Conservation (phyloP, 805 yeast genomes). For the Clavispora vitiphila region DNA sequence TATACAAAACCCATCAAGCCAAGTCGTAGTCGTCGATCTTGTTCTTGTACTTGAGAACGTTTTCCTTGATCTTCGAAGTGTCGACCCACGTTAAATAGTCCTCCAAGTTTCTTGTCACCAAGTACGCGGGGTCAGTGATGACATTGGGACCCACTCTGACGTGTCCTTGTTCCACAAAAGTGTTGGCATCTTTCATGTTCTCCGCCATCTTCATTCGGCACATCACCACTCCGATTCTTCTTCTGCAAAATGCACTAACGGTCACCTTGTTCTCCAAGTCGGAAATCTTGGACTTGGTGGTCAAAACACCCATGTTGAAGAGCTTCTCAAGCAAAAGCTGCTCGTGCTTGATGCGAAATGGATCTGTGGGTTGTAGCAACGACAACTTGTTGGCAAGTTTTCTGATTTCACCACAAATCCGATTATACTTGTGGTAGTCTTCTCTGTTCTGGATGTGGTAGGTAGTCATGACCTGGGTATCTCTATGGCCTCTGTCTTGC, state of each 20-base stretch:
- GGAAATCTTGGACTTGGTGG: slow-evolving; percentile 85
- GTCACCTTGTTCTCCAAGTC: slow-evolving; percentile 88
- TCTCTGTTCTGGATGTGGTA: slow-evolving; percentile 93
- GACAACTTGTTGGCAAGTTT: slow-evolving; percentile 84
- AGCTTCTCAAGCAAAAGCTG: slow-evolving; percentile 82
- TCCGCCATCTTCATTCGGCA: slow-evolving; percentile 92
- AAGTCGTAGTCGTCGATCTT: slow-evolving; percentile 57
- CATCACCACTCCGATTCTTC: slow-evolving; percentile 93
- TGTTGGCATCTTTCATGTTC: slow-evolving; percentile 80
- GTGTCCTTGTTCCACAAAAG: slow-evolving; percentile 93
- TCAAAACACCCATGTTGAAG: slow-evolving; percentile 79
- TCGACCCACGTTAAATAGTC: slow-evolving; percentile 99
- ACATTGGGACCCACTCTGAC: slow-evolving; percentile 96
- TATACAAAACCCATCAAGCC: slow-evolving; percentile 16
- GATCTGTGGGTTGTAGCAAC: slow-evolving; percentile 79
- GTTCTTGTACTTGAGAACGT: slow-evolving; percentile 82
- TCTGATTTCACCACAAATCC: slow-evolving; percentile 86
- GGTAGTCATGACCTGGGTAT: slow-evolving; percentile 92
- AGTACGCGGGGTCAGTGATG: slow-evolving; percentile 90
- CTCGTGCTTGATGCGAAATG: slow-evolving; percentile 83
- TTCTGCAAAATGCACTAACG: slow-evolving; percentile 86
- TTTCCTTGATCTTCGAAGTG: slow-evolving; percentile 84
- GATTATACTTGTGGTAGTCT: slow-evolving; percentile 92
- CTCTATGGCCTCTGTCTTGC: slow-evolving; percentile 92
- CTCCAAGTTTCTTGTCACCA: slow-evolving; percentile 90